Evolutionary conservation across 179 eudicot species (phyloP), one percentile per base, ranked within the genome.

Genomic region (Silene noctiflora): DNA sequence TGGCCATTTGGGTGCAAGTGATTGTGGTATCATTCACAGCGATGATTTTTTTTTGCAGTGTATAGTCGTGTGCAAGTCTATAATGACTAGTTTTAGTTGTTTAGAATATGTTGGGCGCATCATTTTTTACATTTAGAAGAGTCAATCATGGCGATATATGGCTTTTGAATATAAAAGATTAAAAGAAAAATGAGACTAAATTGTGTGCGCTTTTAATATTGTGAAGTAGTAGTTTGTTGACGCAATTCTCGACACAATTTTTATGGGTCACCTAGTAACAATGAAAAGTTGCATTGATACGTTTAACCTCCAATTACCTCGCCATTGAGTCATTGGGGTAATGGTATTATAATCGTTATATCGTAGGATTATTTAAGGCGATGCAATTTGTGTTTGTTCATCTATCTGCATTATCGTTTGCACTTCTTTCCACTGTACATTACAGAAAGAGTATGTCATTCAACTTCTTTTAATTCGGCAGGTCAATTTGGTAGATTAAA

Each of bases 401-500:
- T 48, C 21, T 20, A 9, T n/a, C 12, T 19, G 27, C 10, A 13
- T 65, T 65, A 39, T 53, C 16, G 9, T 12, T 31, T 67, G 5
- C 29, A 17, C 21, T 51, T 27, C 3, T 48, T 53, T 16, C 25
- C 39, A 1, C 5, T 33, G n/a, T 71, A 14, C 1, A 14, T 3
- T 11, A 24, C 55, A 59, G 62, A 51, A 71, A 1, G 19, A n/a
- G 63, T 17, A 21, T 71, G 33, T 51, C 60, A 19, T 39, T 21
- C 24, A 51, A 11, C 20, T 12, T 64, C 8, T 6, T 56, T 21
- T 66, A 21, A 20, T 66, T 76, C 16, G 17, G 69, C 48, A 62
- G 61, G 58, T 33, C 12, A 33, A 35, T 60, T 20, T 60, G n/a
- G 17, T 76, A 11, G 68, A 48, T 74, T 53, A 29, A 48, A 51